Conservation (phyloP, 106 monocot species). For the Triglochin maritima region DNA sequence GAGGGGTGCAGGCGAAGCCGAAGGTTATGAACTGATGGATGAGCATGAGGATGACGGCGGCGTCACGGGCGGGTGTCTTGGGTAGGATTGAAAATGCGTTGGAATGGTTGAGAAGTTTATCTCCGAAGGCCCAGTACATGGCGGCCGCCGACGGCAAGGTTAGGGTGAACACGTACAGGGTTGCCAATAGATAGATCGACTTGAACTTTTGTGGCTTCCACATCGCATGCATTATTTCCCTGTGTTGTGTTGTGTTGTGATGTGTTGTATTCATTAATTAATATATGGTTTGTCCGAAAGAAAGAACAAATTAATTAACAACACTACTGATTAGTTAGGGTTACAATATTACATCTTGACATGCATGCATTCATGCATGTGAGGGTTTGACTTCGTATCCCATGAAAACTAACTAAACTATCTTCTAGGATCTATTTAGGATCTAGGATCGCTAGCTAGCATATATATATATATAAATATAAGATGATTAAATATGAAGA, state of each 20-base stretch:
- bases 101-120: slow-evolving; percentile 46
- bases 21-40: slow-evolving; percentile 99
- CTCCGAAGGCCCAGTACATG: slow-evolving; percentile 72
- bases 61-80: slow-evolving; percentile 40
- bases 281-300: too few relatives aligned
- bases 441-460: too few relatives aligned
- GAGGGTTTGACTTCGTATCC: too few relatives aligned
- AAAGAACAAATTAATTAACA: too few relatives aligned
- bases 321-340: too few relatives aligned
- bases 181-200: slow-evolving; percentile 55
- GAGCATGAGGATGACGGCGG: slow-evolving; percentile 78
- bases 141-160: slow-evolving; percentile 55
- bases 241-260: slow-evolving; percentile 11
- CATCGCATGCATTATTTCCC: slow-evolving; percentile 97
- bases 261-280: slow-evolving; percentile 3
- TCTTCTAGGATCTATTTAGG: too few relatives aligned
- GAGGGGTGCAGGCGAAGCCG: slow-evolving; percentile 83
- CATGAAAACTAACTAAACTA: too few relatives aligned
- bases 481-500: too few relatives aligned
- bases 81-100: slow-evolving; percentile 79
- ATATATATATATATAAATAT: too few relatives aligned
- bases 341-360: too few relatives aligned
- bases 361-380: too few relatives aligned
- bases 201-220: slow-evolving; percentile 80
- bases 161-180: slow-evolving; percentile 59